phyloP scores from a whole-genome alignment of 2,329 filamentous ascomycete species.

The Botrytis aclada region DNA sequence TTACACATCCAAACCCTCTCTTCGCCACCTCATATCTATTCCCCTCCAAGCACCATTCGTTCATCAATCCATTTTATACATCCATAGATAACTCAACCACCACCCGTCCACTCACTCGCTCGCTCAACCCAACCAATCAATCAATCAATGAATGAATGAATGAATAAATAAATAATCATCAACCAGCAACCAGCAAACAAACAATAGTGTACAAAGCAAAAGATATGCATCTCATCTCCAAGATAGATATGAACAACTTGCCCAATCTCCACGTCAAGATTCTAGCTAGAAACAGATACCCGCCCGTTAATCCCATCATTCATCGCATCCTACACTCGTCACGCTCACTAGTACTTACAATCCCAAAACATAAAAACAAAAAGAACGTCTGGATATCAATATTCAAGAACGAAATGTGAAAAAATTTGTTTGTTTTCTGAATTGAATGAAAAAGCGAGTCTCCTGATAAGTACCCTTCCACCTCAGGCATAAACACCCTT shows the following conservation, averaged over 20 bases:
- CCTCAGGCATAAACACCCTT: slow-evolving; percentile 3
- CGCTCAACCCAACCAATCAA: not conserved
- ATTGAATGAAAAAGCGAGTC: not conserved
- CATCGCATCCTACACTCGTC: not conserved
- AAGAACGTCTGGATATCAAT: not conserved
- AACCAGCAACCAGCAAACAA: not conserved
- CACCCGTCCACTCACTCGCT: not conserved
- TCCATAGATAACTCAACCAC: not conserved
- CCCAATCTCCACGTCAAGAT: not conserved
- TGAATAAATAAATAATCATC: too few species aligned
- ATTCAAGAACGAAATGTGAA: not conserved
- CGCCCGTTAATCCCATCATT: not conserved
- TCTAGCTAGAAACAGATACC: not conserved
- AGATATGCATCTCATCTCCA: fast-evolving
- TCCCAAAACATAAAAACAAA: not conserved
- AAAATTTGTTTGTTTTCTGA: not conserved
- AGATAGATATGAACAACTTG: too few species aligned
- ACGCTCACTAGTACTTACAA: not conserved
- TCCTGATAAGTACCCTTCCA: not conserved
- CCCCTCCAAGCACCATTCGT: too few species aligned
- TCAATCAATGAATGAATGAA: too few species aligned
- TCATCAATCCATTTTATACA: too few species aligned
- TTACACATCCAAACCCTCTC: too few species aligned
- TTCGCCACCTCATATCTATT: too few species aligned
- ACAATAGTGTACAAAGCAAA: not conserved